Percentiles rank a stretch among this genome's conserved stretches.
Conservation (phyloP, 202 grass and related monocot species). For the Musa balbisiana region DNA sequence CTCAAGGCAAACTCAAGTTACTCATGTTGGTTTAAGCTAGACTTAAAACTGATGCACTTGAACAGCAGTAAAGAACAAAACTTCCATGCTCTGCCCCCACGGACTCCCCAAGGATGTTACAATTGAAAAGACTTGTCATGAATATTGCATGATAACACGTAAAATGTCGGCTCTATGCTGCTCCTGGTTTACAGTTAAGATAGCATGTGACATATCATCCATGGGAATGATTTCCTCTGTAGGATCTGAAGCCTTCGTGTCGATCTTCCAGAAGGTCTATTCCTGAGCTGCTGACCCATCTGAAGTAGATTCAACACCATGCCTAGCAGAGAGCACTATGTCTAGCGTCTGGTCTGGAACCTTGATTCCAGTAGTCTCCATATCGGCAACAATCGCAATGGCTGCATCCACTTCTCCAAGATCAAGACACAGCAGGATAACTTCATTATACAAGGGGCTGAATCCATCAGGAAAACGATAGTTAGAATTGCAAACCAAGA, state of each 20-base stretch:
- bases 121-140: not conserved
- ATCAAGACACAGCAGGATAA: constrained; percentile 66
- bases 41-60: not conserved
- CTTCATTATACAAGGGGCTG: constrained; percentile 83
- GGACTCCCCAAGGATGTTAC: not conserved
- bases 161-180: not conserved
- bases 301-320: constrained; percentile 34
- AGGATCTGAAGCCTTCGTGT: not conserved
- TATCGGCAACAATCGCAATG: constrained; percentile 76
- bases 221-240: not conserved
- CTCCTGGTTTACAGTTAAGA: not conserved
- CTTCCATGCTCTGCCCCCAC: not conserved
- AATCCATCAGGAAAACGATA: constrained; percentile 18
- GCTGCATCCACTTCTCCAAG: constrained; percentile 73
- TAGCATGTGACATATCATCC: not conserved
- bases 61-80: not conserved
- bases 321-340: constrained; percentile 67
- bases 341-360: constrained; percentile 78
- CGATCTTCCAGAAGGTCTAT: not conserved
- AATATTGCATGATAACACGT: not conserved
- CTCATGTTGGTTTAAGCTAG: not conserved
- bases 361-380: constrained; percentile 85
- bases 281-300: not conserved
- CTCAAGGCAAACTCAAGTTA: not conserved
- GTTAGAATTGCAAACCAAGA: constrained; percentile 6